A percentile compares a stretch with the other conserved stretches of the same genome.
These are phyloP conservation scores for Neurospora crassa DNA, from an alignment of 2,329 filamentous ascomycete species.

Conservation along the genomic window DNA sequence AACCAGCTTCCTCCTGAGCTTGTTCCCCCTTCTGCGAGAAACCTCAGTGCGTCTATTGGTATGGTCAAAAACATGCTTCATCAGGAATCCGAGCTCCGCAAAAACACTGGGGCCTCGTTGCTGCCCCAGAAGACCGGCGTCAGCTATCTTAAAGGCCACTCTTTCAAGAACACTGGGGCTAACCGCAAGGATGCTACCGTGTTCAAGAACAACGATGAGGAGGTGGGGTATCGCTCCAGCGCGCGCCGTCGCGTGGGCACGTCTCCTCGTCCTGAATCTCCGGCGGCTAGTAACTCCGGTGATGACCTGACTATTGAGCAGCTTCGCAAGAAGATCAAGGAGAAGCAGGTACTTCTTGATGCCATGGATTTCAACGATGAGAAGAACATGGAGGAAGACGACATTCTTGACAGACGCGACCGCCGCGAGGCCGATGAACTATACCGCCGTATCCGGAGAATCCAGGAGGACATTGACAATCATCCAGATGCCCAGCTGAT, in stretches of 20 bases:
- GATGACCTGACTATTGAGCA: constrained; percentile 84
- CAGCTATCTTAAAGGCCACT: constrained; percentile 93
- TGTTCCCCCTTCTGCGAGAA: constrained; percentile 86
- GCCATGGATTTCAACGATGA: constrained; percentile 96
- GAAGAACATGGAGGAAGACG: constrained; percentile 80
- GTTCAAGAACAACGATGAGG: constrained; percentile 92
- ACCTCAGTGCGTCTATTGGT: constrained; percentile 86
- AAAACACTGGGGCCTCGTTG: constrained; percentile 79
- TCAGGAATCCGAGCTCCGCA: constrained; percentile 81
- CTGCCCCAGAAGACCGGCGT: constrained; percentile 96
- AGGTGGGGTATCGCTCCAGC: constrained; percentile 86
- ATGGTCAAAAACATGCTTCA: constrained; percentile 84
- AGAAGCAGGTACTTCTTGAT: constrained; percentile 89
- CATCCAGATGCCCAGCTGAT: constrained; percentile 70
- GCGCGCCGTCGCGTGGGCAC: constrained; percentile 72
- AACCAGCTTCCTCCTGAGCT: constrained; percentile 82
- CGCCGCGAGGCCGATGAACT: constrained; percentile 87
- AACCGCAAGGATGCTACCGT: constrained; percentile 90
- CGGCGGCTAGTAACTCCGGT: constrained; percentile 56
- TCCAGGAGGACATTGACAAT: constrained; percentile 89
- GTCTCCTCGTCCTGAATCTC: constrained; percentile 73
- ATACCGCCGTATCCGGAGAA: constrained; percentile 79
- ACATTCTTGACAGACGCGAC: constrained; percentile 81
- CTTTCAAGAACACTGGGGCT: constrained; percentile 57
- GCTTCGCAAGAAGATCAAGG: constrained; percentile 81